phyloP scores from a whole-genome alignment of 1,284 basidiomycete genomes.

The Ustilago sp. region DNA sequence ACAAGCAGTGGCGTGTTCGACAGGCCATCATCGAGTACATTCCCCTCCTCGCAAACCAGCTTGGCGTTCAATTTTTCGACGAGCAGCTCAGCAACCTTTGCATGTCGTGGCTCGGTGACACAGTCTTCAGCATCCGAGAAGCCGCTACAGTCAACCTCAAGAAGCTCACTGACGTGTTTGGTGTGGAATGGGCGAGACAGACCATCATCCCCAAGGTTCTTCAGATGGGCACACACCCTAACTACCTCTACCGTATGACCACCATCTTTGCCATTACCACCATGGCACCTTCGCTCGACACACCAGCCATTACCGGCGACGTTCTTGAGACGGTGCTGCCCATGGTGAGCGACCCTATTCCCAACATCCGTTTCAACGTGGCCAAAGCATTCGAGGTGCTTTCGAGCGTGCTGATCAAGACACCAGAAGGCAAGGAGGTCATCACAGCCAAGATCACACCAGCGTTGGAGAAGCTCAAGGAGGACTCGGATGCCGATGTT shows the following conservation, averaged over 20 bases:
- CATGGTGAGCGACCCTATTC: constrained; percentile 90
- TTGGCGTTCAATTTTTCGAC: constrained; percentile 97
- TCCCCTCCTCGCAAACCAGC: constrained; percentile 93
- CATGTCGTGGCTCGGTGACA: constrained; percentile 99
- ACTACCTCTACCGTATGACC: constrained; percentile 98
- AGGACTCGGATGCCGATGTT: constrained; percentile 94
- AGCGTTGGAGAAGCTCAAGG: constrained; percentile 85
- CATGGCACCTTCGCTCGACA: constrained; percentile 90
- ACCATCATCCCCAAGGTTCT: constrained; percentile 98
- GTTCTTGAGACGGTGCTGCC: constrained; percentile 87
- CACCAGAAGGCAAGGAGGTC: constrained; percentile 80
- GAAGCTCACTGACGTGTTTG: constrained; percentile 98
- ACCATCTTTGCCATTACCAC: constrained; percentile 98
- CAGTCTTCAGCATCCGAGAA: constrained; percentile 97
- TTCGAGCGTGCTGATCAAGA: constrained; percentile 77
- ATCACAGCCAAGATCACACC: constrained; percentile 82
- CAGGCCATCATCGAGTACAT: constrained; percentile 99
- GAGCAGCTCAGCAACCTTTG: constrained; percentile 96
- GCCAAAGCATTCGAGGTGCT: constrained; percentile 84
- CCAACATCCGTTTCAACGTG: constrained; percentile 99
- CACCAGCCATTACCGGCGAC: constrained; percentile 85
- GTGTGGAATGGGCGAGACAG: constrained; percentile 94
- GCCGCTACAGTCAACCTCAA: constrained; percentile 96
- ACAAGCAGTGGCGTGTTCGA: constrained; percentile 99
- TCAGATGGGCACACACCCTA: constrained; percentile 96